Percentiles rank a stretch among this genome's conserved stretches.
Conservation (phyloP, 1,284 basidiomycete species). For the Exobasidium cylindrosporum region DNA sequence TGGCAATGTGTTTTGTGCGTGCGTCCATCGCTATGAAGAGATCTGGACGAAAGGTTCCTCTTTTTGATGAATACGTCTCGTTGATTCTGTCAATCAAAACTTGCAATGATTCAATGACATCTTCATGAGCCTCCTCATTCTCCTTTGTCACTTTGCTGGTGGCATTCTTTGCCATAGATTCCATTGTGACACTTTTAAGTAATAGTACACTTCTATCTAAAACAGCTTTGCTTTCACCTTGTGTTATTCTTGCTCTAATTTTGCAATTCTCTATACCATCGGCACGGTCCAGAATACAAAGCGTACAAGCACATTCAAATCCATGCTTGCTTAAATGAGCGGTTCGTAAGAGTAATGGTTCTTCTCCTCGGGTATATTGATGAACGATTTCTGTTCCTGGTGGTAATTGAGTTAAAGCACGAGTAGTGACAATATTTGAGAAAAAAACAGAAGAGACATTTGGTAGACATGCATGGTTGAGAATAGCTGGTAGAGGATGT, state of each 20-base stretch:
- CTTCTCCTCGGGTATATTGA: conserved; percentile 51
- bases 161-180: conserved; percentile 11
- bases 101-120: conserved; percentile 32
- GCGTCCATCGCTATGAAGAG: conserved; percentile 10
- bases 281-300: conserved; percentile 40
- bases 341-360: conserved; percentile 33
- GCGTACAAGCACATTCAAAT: conserved; percentile 43
- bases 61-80: conserved; percentile 30
- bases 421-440: conserved; percentile 49
- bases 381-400: conserved; percentile 52
- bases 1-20: not conserved
- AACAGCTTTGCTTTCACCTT: conserved; percentile 36
- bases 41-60: conserved; percentile 37
- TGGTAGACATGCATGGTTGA: conserved; percentile 53
- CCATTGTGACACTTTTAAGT: conserved; percentile 24
- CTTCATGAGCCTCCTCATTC: conserved; percentile 31
- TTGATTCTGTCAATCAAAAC: conserved; percentile 32
- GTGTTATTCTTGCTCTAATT: conserved; percentile 31
- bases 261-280: conserved; percentile 30
- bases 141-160: not conserved
- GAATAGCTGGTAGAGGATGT: conserved; percentile 51
- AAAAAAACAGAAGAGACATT: conserved; percentile 54
- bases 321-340: conserved; percentile 50
- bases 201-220: conserved; percentile 44
- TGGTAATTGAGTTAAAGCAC: conserved; percentile 40